Base-by-base conservation (phyloP, 2,329 filamentous ascomycete species). In the Dactylella cylindrospora region DNA sequence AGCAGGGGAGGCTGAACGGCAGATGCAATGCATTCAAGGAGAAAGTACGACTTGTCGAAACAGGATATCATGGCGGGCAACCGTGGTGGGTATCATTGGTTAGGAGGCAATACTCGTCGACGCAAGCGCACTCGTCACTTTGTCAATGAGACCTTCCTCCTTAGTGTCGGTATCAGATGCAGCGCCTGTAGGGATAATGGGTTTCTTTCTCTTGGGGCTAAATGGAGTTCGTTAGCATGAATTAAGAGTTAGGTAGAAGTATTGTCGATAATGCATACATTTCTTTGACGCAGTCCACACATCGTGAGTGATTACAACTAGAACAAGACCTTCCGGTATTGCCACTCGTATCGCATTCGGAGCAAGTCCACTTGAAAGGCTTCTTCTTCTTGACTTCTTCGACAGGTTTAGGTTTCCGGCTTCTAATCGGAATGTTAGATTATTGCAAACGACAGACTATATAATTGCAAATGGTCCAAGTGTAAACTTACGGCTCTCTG, bases 401-500 rank as follows among this genome's bases (percentile, higher is more conserved):
- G n/a, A 50, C 29, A 3, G 44, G 44, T 31, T 51, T 53, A 20
- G 47, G 47, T 15, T 61, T 61, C 22, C 47, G 41, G 25, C 12
- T 41, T 19, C 55, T 61, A 23, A 20, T 25, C 20, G n/a, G 2
- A 3, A 29, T 17, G 31, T 60, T 44, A 60, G 46, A 20, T 25
- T 5, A 6, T 36, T 17, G 10, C 22, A 28, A n/a, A n/a, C n/a
- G n/a, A n/a, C 26, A 13, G 6, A 22, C n/a, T 19, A 8, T 12
- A 3, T 12, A 32, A 9, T n/a, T 22, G 19, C 12, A 2, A 19
- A 17, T 12, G 26, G 25, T 8, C 4, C 12, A 29, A 4, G 3
- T 1, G 13, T 20, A 12, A n/a, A 83, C 85, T 72, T 80, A 89
- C 79, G 88, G 88, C 69, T 89, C 84, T 68, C 88, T 79, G 22